A percentile compares a stretch with the other conserved stretches of the same genome.
Conservation (phyloP, 2,329 filamentous ascomycete species). For the Graphilbum fragrans region DNA sequence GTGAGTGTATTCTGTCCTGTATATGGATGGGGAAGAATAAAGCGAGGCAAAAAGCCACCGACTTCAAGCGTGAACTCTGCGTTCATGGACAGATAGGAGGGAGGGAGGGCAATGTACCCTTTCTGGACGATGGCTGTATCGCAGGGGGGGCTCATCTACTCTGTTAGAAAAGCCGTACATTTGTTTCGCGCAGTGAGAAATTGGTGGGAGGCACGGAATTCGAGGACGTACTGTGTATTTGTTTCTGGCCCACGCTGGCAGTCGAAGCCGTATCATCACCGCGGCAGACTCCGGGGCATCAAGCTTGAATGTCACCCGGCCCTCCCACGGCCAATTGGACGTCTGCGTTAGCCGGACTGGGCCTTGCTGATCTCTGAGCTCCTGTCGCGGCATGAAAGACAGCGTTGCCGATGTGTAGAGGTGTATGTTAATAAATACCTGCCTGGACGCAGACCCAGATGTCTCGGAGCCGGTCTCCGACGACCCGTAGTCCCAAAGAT, state of each 20-base stretch:
- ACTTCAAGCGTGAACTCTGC: constrained; percentile 30
- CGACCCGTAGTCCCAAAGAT: constrained; percentile 35
- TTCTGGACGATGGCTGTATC: too few relatives aligned
- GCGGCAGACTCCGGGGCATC: constrained; percentile 16
- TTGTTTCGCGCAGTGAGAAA: too few relatives aligned
- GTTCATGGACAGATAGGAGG: constrained; percentile 25
- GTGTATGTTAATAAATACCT: constrained; percentile 36
- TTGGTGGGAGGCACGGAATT: background rate
- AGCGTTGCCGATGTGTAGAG: constrained; percentile 40
- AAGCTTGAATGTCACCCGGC: constrained; percentile 33
- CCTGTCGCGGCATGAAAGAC: constrained; percentile 21
- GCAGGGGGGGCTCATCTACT: too few relatives aligned
- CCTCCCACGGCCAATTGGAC: constrained; percentile 46
- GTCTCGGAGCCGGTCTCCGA: background rate
- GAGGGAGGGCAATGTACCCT: constrained; percentile 35
- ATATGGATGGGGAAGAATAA: constrained; percentile 40
- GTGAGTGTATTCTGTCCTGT: constrained; percentile 41
- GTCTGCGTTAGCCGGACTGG: constrained; percentile 31
- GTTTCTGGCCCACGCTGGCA: constrained; percentile 37
- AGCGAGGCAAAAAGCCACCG: constrained; percentile 31
- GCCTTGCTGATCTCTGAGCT: constrained; percentile 3
- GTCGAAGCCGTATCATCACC: constrained; percentile 33
- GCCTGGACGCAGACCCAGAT: background rate
- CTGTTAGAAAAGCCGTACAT: too few relatives aligned
- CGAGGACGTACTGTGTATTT: constrained; percentile 17